Conservation (phyloP, 139 green algal species). For the Choricystis sp. region DNA sequence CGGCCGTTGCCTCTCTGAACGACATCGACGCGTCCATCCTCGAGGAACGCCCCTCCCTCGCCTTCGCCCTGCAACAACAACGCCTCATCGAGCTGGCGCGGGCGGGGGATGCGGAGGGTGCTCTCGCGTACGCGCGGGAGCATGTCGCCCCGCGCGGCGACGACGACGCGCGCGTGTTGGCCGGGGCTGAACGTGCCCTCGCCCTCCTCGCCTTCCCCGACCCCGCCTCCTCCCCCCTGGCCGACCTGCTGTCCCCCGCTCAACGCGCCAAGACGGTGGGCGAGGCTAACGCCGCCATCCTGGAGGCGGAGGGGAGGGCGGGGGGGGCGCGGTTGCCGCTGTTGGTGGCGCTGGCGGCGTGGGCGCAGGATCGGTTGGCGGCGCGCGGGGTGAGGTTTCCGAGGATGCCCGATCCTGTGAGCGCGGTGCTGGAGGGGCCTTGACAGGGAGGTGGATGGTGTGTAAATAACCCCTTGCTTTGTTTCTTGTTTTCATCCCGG, state of each 20-base stretch:
- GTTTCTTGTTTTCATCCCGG: neutral
- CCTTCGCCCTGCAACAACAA: constrained; percentile 95
- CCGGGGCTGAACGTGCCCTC: constrained; percentile 89
- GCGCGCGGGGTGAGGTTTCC: neutral
- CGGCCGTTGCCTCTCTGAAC: constrained; percentile 75
- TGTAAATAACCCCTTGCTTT: neutral
- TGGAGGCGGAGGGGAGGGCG: constrained; percentile 56
- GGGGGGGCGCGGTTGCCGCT: constrained; percentile 6
- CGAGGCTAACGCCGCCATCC: constrained; percentile 90
- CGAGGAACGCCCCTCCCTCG: constrained; percentile 59
- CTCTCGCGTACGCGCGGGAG: constrained; percentile 83
- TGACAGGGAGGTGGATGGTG: neutral
- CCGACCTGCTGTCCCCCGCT: constrained; percentile 63
- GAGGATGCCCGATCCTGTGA: neutral
- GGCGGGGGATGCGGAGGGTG: constrained; percentile 47
- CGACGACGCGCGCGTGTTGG: constrained; percentile 70
- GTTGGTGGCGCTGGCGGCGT: neutral
- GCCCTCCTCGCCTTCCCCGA: constrained; percentile 88
- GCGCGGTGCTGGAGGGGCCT: neutral
- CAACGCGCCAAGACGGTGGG: constrained; percentile 84
- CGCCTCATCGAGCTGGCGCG: constrained; percentile 88
- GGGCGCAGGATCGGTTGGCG: constrained; percentile 2
- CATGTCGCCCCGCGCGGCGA: constrained; percentile 78
- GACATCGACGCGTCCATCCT: constrained; percentile 69
- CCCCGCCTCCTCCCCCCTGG: constrained; percentile 43